These are phyloP conservation scores for Stagonosporopsis tanaceti DNA, from an alignment of 2,329 filamentous ascomycete species.

Conservation along the genomic window DNA sequence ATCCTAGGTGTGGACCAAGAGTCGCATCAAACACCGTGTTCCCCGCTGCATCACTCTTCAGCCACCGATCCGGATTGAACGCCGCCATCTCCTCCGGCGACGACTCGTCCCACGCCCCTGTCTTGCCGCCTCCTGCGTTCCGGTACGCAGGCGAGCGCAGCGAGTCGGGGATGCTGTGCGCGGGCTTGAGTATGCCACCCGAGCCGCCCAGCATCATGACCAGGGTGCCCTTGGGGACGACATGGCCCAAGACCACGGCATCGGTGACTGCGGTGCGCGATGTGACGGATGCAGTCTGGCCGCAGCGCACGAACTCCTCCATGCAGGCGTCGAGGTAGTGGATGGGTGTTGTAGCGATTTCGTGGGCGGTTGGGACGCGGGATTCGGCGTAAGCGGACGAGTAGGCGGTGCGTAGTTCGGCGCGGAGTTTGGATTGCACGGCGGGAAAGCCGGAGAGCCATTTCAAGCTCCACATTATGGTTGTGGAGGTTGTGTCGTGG, in stretches of 20 bases:
- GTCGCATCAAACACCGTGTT: conserved; percentile 25
- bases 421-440: conserved; percentile 49
- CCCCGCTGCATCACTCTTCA: conserved; percentile 33
- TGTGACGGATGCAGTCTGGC: conserved; percentile 32
- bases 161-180: conserved; percentile 34
- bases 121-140: conserved; percentile 30
- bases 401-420: conserved; percentile 39
- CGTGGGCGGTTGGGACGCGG: conserved; percentile 38
- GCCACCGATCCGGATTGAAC: conserved; percentile 55
- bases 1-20: conserved; percentile 35
- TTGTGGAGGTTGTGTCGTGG: conserved; percentile 57
- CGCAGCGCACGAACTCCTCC: conserved; percentile 52
- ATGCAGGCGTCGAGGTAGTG: conserved; percentile 55
- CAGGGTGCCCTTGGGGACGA: conserved; percentile 52
- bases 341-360: conserved; percentile 42
- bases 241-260: conserved; percentile 52
- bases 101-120: conserved; percentile 32
- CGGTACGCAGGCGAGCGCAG: conserved; percentile 42
- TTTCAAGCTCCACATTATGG: conserved; percentile 54
- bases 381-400: conserved; percentile 20
- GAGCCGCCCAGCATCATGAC: conserved; percentile 39
- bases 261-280: conserved; percentile 48
- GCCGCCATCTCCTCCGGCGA: conserved; percentile 28
- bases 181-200: conserved; percentile 15
- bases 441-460: conserved; percentile 46